Evolutionary conservation across 495 filamentous ascomycete species (phyloP), one percentile per base, ranked within the genome.

Genomic region (Arthonia radiata): DNA sequence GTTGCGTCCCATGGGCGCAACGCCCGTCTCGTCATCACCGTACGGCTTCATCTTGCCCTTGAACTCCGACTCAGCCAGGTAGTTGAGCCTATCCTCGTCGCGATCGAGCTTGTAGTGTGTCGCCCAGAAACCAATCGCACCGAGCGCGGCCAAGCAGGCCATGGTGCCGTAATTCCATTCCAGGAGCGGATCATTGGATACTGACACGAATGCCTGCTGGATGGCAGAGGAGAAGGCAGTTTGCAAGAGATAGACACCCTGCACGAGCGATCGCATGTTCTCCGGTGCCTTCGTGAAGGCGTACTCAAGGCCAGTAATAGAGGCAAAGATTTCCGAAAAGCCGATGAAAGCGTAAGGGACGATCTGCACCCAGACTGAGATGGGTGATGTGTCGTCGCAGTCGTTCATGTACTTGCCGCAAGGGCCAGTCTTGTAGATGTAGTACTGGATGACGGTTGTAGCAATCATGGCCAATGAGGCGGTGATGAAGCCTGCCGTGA

Each of bases 211-310:
- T 0, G 71, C 71, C 46, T 76, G 58, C 5, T 66, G 67, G 24
- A 82, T 53, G 11, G 73, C 71, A 11, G 65, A 50, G 0, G 64
- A 61, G 42, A 80, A 56, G 18, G 74, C 75, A 23, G 59, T 67
- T 48, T 62, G 67, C 46, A 79, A 73, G 23, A 77, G 57, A 16
- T 59, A 59, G 22, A 78, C 47, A 4, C 67, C 59, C 37, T 66
- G 66, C 13, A 81, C 67, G 18, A 78, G 56, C 7, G 67, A 71
- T 6, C 70, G 59, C 71, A 82, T 77, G 45, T 70, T 77, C 33
- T 53, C 57, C 4, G 77, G 77, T 1, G 77, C 74, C 48, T 82
- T 78, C 37, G 66, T 73, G 43, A 67, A 80, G 4, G 75, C 77
- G 32, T 81, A 79, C 41, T 71, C 72, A 4, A 71, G 52, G 1